phyloP scores from a whole-genome alignment of 1,284 basidiomycete species.

The Stereum hirsutum region DNA sequence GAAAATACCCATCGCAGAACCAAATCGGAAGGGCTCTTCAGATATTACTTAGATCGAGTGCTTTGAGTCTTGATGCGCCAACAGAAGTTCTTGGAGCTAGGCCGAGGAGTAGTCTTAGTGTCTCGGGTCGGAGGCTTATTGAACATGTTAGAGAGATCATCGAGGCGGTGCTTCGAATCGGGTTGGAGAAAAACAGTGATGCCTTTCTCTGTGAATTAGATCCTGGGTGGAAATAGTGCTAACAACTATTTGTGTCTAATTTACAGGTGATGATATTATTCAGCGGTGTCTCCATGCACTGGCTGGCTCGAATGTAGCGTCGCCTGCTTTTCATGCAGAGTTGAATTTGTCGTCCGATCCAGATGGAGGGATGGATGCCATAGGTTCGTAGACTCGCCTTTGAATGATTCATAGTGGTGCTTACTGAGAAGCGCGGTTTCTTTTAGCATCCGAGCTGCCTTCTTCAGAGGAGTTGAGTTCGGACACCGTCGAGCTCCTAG shows the following conservation, averaged over 20 bases:
- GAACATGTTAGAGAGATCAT: conserved; percentile 24
- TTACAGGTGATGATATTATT: conserved; percentile 32
- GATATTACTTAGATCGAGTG: conserved; percentile 22
- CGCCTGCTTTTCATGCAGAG: conserved; percentile 20
- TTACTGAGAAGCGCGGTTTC: not conserved
- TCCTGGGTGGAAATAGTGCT: not conserved
- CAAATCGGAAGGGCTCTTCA: conserved; percentile 29
- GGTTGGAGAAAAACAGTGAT: conserved; percentile 41
- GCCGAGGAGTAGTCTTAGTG: conserved; percentile 21
- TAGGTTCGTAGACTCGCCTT: not conserved
- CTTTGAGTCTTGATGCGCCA: conserved; percentile 19
- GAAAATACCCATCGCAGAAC: conserved; percentile 39
- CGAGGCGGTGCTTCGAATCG: conserved; percentile 29
- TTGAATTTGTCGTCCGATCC: conserved; percentile 12
- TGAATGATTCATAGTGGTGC: not conserved
- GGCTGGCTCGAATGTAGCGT: conserved; percentile 21
- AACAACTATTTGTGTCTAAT: too few species aligned
- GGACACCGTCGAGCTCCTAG: conserved; percentile 25
- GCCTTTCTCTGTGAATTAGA: not conserved
- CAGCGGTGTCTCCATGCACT: conserved; percentile 27
- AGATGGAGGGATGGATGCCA: not conserved
- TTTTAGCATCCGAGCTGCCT: conserved; percentile 10
- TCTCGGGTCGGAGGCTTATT: conserved; percentile 24
- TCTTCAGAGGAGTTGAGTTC: conserved; percentile 19
- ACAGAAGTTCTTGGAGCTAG: too few species aligned